Percentiles rank a stretch among this genome's conserved stretches.
Evolutionary conservation across 257 asterid genomes (phyloP).

Genomic region (Nicotiana tomentosiformis): DNA sequence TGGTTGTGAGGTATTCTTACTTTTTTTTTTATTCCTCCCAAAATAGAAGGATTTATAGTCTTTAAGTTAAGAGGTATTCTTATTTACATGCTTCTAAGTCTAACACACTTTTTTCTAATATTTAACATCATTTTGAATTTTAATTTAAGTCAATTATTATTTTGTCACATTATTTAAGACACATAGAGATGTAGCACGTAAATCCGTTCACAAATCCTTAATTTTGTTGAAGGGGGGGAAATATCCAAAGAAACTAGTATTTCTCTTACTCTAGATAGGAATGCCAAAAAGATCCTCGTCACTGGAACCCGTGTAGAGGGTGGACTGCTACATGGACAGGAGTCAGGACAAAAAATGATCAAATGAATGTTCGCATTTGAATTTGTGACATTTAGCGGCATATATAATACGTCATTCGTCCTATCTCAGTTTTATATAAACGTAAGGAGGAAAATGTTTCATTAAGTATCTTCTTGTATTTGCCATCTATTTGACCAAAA

Average conservation of each 20-base stretch:
- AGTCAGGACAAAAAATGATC: too few relatives aligned
- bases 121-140: not conserved
- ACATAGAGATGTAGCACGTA: conserved; percentile 74
- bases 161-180: conserved; percentile 28
- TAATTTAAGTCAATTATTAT: not conserved
- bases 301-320: conserved; percentile 94
- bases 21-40: too few relatives aligned
- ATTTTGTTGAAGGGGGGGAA: conserved; percentile 89
- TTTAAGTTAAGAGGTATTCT: conserved; percentile 38
- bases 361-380: too few relatives aligned
- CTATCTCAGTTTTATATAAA: too few relatives aligned
- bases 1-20: conserved; percentile 74
- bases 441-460: too few relatives aligned
- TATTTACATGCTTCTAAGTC: not conserved
- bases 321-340: conserved; percentile 95
- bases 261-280: conserved; percentile 70
- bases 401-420: too few relatives aligned
- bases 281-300: conserved; percentile 62
- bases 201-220: conserved; percentile 84
- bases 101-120: not conserved
- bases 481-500: too few relatives aligned
- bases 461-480: too few relatives aligned
- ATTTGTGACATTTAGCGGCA: too few relatives aligned
- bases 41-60: too few relatives aligned
- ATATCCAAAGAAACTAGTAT: conserved; percentile 49